phyloP scores from a whole-genome alignment of 169 alveolate genomes.

The Plasmodium yoelii region DNA sequence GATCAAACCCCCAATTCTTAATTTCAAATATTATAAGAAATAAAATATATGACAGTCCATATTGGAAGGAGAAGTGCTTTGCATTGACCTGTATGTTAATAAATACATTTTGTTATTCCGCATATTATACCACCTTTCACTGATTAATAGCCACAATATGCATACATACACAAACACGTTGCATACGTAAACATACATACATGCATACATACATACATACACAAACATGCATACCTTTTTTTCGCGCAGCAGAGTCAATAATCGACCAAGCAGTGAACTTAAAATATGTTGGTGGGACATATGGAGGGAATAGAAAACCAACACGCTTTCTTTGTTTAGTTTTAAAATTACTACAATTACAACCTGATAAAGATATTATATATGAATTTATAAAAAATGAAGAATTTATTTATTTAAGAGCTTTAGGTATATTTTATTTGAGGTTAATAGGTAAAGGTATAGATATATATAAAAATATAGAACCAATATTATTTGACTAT shows the following conservation, averaged over 20 bases:
- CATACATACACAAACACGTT: too few relatives aligned
- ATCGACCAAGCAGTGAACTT: slow-evolving; percentile 95
- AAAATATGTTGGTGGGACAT: slow-evolving; percentile 97
- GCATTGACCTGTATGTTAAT: slow-evolving; percentile 84
- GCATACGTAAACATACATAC: too few relatives aligned
- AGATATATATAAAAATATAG: slow-evolving; percentile 87
- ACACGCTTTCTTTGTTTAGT: slow-evolving; percentile 95
- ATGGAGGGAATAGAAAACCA: slow-evolving; percentile 97
- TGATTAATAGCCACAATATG: too few relatives aligned
- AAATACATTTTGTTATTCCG: neutral
- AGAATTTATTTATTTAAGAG: slow-evolving; percentile 96
- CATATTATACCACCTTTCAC: too few relatives aligned
- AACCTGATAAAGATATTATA: slow-evolving; percentile 96
- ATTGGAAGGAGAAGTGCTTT: slow-evolving; percentile 92
- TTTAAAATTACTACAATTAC: slow-evolving; percentile 96
- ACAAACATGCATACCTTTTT: too few relatives aligned
- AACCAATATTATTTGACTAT: slow-evolving; percentile 96
- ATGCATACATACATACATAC: too few relatives aligned
- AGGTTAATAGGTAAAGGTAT: slow-evolving; percentile 87
- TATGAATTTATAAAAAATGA: slow-evolving; percentile 95
- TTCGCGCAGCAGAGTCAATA: slow-evolving; percentile 90
- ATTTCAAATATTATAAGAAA: slow-evolving; percentile 89
- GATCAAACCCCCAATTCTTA: slow-evolving; percentile 91
- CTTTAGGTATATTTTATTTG: slow-evolving; percentile 95
- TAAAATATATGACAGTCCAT: slow-evolving; percentile 88